These are phyloP conservation scores for Cylindrotheca closterium DNA, from an alignment of 108 stramenopile species.

Conservation along the genomic window DNA sequence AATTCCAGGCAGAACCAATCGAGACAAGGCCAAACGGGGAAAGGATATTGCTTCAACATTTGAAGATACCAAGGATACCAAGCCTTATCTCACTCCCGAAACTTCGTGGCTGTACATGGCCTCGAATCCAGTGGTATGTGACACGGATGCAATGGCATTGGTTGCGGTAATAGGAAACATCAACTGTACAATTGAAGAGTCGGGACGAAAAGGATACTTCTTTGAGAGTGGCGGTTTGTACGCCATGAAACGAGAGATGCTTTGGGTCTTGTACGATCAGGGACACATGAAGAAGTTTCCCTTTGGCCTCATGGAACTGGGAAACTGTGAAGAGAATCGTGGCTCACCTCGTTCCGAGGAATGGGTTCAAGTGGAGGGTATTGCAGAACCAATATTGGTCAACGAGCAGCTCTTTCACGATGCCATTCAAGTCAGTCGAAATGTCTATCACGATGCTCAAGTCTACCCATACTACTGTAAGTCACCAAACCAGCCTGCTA, in stretches of 20 bases:
- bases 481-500: background rate
- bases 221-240: slow-evolving; percentile 45
- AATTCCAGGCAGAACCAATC: slow-evolving; percentile 59
- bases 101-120: slow-evolving; percentile 69
- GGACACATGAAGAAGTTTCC: slow-evolving; percentile 42
- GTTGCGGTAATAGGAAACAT: slow-evolving; percentile 57
- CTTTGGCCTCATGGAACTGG: slow-evolving; percentile 57
- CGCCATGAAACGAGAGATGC: slow-evolving; percentile 52
- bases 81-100: slow-evolving; percentile 33
- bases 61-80: slow-evolving; percentile 2
- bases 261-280: slow-evolving; percentile 57
- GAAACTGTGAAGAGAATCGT: slow-evolving; percentile 63
- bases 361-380: slow-evolving; percentile 34
- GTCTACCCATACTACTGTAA: slow-evolving; percentile 48
- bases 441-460: slow-evolving; percentile 38
- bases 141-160: slow-evolving; percentile 38
- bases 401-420: slow-evolving; percentile 50
- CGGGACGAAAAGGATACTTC: slow-evolving; percentile 9
- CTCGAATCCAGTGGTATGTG: slow-evolving; percentile 50
- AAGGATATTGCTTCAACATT: slow-evolving; percentile 49
- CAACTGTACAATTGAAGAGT: slow-evolving; percentile 53
- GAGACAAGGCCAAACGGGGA: slow-evolving; percentile 42
- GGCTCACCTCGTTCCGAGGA: slow-evolving; percentile 38
- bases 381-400: slow-evolving; percentile 20
- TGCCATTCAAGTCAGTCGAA: slow-evolving; percentile 37